Conservation (phyloP, 345 rosid genomes). For the Eucalyptus rudis region DNA sequence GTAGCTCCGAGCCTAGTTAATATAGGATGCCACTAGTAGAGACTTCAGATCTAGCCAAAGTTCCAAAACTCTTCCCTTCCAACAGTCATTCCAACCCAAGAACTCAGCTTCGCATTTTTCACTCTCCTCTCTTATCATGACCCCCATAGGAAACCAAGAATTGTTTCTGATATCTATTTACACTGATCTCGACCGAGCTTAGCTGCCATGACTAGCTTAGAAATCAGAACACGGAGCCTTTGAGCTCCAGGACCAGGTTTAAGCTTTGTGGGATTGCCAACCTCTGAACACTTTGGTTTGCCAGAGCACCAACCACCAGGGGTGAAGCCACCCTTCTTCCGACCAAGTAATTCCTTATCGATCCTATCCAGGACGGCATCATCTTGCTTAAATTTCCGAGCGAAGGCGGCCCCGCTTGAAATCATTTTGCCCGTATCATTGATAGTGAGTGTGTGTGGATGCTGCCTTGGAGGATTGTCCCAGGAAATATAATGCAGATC, state of each 20-base stretch:
- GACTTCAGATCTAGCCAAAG: neutral
- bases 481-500: slow-evolving; percentile 93
- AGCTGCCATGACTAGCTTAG: slow-evolving; percentile 32
- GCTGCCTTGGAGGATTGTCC: slow-evolving; percentile 94
- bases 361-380: slow-evolving; percentile 57
- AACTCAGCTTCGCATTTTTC: neutral
- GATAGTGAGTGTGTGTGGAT: slow-evolving; percentile 70
- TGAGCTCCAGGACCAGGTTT: slow-evolving; percentile 69
- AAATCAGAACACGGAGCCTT: slow-evolving; percentile 48
- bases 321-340: slow-evolving; percentile 52
- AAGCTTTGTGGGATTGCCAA: slow-evolving; percentile 51
- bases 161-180: slow-evolving; percentile 33
- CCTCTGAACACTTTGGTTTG: slow-evolving; percentile 48
- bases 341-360: slow-evolving; percentile 54
- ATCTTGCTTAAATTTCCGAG: slow-evolving; percentile 59
- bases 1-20: neutral
- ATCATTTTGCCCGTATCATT: slow-evolving; percentile 59
- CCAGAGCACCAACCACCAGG: slow-evolving; percentile 97
- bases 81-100: neutral
- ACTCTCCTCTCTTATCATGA: neutral
- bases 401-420: slow-evolving; percentile 78
- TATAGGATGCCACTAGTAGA: neutral
- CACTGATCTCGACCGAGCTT: slow-evolving; percentile 48
- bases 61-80: neutral
- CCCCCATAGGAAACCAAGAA: neutral